These are phyloP conservation scores for Populus simonii DNA, from an alignment of 345 rosid genomes.

Conservation along the genomic window DNA sequence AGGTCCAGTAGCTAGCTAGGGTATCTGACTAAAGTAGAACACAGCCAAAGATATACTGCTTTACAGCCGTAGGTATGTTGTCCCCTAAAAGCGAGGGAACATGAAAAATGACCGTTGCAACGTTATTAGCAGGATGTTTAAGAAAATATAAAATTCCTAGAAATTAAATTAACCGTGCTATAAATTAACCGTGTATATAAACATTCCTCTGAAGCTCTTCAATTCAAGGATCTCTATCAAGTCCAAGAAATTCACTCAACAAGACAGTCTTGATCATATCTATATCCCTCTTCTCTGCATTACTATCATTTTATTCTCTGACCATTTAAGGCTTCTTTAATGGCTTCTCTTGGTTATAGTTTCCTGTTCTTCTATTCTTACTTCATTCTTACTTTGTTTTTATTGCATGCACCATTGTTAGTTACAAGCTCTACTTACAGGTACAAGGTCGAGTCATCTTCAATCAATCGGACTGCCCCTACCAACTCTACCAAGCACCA, in stretches of 20 bases:
- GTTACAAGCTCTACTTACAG: slow-evolving; percentile 33
- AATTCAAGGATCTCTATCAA: not conserved
- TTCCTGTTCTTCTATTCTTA: slow-evolving; percentile 17
- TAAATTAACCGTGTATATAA: not conserved
- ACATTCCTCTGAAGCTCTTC: not conserved
- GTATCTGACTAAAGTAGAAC: not conserved
- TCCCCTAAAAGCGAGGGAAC: slow-evolving; percentile 15
- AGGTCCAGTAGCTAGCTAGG: not conserved
- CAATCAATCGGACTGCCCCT: slow-evolving; percentile 4
- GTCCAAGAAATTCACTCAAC: not conserved
- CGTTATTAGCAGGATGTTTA: not conserved
- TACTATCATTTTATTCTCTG: slow-evolving; percentile 5
- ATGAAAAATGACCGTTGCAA: slow-evolving; percentile 45
- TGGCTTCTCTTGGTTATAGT: slow-evolving; percentile 34
- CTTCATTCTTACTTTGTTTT: slow-evolving; percentile 21
- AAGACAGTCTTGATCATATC: slow-evolving; percentile 12
- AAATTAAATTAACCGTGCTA: not conserved
- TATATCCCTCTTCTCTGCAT: not conserved
- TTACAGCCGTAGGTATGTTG: not conserved
- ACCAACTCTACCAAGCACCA: slow-evolving; percentile 39
- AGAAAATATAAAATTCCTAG: not conserved
- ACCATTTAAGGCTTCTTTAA: slow-evolving; percentile 17
- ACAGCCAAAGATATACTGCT: slow-evolving; percentile 13
- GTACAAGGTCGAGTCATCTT: slow-evolving; percentile 9
- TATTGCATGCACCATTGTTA: slow-evolving; percentile 25